Evolutionary conservation across 106 monocot genomes (phyloP).

Genomic region (Phalaenopsis equestris): DNA sequence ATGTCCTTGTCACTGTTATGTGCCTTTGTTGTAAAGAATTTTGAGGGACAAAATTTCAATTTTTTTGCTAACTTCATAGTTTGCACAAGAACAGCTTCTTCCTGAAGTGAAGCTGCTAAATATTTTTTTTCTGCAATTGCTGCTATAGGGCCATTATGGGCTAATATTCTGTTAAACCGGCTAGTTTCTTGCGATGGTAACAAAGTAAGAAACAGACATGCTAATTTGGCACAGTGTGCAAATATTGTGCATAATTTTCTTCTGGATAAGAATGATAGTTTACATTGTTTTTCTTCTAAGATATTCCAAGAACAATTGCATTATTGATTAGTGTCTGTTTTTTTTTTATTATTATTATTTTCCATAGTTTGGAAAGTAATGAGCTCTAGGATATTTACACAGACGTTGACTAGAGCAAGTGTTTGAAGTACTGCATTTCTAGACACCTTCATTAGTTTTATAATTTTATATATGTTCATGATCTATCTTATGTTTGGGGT

Average conservation of each 20-base stretch:
- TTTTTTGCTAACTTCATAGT: not conserved
- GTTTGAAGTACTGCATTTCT: not conserved
- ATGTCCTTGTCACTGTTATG: no score
- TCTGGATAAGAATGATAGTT: not conserved
- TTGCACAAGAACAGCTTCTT: not conserved
- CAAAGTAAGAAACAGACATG: not conserved
- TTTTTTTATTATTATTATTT: not conserved
- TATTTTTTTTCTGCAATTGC: no score
- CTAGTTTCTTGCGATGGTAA: not conserved
- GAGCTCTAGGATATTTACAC: not conserved
- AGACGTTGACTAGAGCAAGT: not conserved
- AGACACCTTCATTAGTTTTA: not conserved
- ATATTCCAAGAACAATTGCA: not conserved
- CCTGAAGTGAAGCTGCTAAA: not conserved
- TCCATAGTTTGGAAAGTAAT: not conserved
- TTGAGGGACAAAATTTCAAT: no score
- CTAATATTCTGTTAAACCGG: not conserved
- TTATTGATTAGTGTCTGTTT: not conserved
- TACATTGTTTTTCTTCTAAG: not conserved
- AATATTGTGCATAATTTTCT: not conserved
- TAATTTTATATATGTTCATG: not conserved
- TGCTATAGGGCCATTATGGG: not conserved
- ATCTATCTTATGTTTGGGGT: not conserved
- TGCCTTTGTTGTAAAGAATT: no score
- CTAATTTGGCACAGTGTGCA: not conserved